Conservation (phyloP, 352 stramenopile species). For the Globisporangium orthogonon region DNA sequence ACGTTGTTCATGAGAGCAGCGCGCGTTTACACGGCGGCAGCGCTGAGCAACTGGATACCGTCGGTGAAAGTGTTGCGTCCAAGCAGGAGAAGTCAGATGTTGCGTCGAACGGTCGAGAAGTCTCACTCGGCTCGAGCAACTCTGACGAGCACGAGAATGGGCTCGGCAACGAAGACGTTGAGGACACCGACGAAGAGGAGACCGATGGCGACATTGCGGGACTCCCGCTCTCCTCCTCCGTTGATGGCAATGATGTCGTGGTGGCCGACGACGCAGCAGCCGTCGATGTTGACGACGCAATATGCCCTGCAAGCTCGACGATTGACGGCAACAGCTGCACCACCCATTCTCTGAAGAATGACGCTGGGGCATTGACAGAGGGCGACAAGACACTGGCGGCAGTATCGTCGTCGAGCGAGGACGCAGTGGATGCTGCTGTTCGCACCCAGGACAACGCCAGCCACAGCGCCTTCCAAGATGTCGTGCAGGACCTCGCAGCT, state of each 20-base stretch:
- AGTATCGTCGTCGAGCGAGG: background rate
- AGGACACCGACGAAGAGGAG: background rate
- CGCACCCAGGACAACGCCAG: background rate
- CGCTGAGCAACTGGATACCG: too few species aligned
- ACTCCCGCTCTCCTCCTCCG: background rate
- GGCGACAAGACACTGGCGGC: background rate
- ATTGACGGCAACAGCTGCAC: background rate
- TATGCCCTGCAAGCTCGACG: background rate
- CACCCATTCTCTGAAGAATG: background rate
- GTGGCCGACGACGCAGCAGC: background rate
- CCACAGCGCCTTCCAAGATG: background rate
- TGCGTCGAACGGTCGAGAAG: too few species aligned
- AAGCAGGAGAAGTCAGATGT: too few species aligned
- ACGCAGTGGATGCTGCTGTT: background rate
- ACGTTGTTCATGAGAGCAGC: too few species aligned
- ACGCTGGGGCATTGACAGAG: background rate
- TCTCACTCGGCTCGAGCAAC: too few species aligned
- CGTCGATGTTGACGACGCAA: background rate
- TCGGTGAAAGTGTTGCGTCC: too few species aligned
- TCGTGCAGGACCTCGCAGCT: conserved; percentile 5
- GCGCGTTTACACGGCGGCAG: too few species aligned
- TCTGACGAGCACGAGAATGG: too few species aligned
- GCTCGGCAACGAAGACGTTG: background rate
- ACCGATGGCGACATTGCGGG: background rate
- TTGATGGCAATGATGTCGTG: background rate